Evolutionary conservation across 768 basidiomycete genomes (phyloP).

Genomic region (Hygrophoropsis aurantiaca): DNA sequence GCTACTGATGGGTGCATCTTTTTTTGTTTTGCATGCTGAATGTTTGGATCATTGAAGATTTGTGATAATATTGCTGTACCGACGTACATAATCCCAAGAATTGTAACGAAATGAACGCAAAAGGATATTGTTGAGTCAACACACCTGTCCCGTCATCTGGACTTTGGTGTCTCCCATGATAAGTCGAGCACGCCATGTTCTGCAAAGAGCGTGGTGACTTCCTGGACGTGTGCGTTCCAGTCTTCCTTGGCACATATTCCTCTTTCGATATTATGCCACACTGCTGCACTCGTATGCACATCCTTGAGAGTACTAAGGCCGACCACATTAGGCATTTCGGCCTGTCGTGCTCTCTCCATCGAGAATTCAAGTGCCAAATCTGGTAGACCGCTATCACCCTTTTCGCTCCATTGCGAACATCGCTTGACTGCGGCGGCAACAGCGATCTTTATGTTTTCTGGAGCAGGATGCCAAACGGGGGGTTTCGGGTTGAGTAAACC

Average conservation of each 20-base stretch:
- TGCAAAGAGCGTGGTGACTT: conserved; percentile 44
- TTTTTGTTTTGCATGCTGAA: too few relatives aligned
- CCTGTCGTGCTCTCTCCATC: conserved; percentile 45
- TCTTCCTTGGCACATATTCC: conserved; percentile 28
- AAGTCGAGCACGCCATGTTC: conserved; percentile 56
- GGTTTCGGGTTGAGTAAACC: conserved; percentile 61
- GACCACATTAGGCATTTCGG: conserved; percentile 61
- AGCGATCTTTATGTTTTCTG: conserved; percentile 45
- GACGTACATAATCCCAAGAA: background rate
- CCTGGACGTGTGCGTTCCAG: conserved; percentile 40
- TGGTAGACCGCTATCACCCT: conserved; percentile 37
- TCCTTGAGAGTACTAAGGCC: conserved; percentile 72
- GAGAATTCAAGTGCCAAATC: conserved; percentile 76
- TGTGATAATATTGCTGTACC: background rate
- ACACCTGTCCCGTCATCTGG: conserved; percentile 5
- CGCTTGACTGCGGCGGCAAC: conserved; percentile 35
- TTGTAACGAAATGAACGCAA: background rate
- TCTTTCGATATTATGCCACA: conserved; percentile 62
- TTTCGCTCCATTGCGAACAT: conserved; percentile 39
- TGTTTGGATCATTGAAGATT: background rate
- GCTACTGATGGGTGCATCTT: background rate
- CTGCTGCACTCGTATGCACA: conserved; percentile 70
- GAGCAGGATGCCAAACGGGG: conserved; percentile 79
- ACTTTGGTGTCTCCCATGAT: conserved; percentile 69
- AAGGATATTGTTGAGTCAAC: too few relatives aligned